Percentiles rank a stretch among this genome's conserved stretches.
Conservation (phyloP, 305 asterid species). For the Solanum hybrid region DNA sequence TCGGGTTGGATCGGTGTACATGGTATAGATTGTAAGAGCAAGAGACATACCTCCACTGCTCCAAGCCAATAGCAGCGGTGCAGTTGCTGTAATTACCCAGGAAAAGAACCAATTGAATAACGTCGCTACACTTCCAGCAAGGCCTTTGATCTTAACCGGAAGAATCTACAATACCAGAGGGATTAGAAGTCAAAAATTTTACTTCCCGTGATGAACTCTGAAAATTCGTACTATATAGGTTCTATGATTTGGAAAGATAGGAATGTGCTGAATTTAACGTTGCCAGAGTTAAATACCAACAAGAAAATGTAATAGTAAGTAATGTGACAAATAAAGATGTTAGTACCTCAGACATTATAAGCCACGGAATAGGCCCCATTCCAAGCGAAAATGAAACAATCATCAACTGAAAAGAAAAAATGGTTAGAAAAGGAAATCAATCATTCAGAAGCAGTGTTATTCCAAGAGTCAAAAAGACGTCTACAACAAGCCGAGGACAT, state of each 20-base stretch:
- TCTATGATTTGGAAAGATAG: neutral
- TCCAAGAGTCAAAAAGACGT: neutral
- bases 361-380: conserved; percentile 97
- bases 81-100: conserved; percentile 65
- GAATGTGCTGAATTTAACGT: neutral
- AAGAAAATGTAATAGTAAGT: neutral
- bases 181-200: neutral
- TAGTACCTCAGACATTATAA: conserved; percentile 94
- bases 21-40: neutral
- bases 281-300: neutral
- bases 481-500: conserved; percentile 22
- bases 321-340: neutral
- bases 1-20: neutral
- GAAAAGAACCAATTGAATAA: conserved; percentile 60
- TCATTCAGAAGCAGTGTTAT: neutral
- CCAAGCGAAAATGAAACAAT: conserved; percentile 71
- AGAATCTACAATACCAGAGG: conserved; percentile 47
- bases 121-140: conserved; percentile 83
- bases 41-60: conserved; percentile 66
- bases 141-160: conserved; percentile 81
- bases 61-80: conserved; percentile 76
- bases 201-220: neutral
- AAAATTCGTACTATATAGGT: neutral
- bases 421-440: conserved; percentile 4
- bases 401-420: conserved; percentile 46